Base-by-base conservation (phyloP, 2,329 filamentous ascomycete species). In the Pyrenophora graminea region DNA sequence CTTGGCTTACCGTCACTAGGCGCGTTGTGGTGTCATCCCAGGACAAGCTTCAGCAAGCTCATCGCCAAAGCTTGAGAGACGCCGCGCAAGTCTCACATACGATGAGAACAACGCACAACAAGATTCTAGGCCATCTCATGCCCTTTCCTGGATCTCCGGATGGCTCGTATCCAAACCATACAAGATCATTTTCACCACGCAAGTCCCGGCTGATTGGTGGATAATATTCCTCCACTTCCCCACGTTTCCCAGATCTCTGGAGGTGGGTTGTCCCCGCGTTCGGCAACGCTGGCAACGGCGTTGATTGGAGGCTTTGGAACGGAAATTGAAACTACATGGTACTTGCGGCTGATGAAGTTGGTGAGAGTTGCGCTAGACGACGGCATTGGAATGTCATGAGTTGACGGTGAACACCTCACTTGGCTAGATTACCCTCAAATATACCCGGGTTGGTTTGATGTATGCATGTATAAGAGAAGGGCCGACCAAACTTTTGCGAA, bases 191-290 rank as follows among this genome's bases (percentile, higher is more conserved):
- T 34, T 34, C 25, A 21, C 30, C 23, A 27, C 27, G 8, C 9
- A 21, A 19, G 25, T 7, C n/a, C n/a, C 7, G 19, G 36, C 39
- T 54, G 34, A 63, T 63, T 63, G 61, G 61, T 63, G 61, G 57
- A 63, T 59, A 54, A 49, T 62, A 19, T 51, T 34, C 21, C n/a
- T 39, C 46, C 53, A 49, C 19, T 46, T 53, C 59, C 53, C 55
- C 57, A 61, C 48, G 52, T 53, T 52, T 15, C 41, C 45, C 44
- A 34, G 27, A 13, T 43, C 25, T 34, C 48, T 49, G 48, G 46
- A 46, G 46, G 43, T 49, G 42, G 33, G 39, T 30, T 33, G 21
- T 49, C 61, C 59, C 59, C 51, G 55, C 61, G 48, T 51, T 55
- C 45, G 39, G 37, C 34, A 31, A 32, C 41, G 36, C 34, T 45